These are phyloP conservation scores for Chimonanthus praecox DNA, from an alignment of 164 flowering plant genomes.

Conservation along the genomic window DNA sequence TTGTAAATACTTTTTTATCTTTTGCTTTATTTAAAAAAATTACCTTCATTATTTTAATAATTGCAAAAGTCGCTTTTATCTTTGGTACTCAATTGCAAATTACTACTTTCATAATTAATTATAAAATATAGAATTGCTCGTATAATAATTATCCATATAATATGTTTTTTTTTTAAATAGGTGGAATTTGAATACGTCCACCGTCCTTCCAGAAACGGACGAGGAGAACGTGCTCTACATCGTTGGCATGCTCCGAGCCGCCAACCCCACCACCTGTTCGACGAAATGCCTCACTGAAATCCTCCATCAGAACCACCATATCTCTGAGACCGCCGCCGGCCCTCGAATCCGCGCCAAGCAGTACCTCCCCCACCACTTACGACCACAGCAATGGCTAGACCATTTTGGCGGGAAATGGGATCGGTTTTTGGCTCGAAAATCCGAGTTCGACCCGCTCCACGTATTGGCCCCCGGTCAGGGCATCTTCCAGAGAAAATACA, in stretches of 20 bases:
- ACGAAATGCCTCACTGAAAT: conserved; percentile 14
- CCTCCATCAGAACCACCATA: conserved; percentile 15
- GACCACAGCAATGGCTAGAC: conserved; percentile 56
- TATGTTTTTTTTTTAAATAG: conserved; percentile 4
- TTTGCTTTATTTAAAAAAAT: too few species aligned
- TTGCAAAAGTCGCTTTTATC: too few species aligned
- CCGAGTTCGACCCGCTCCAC: conserved; percentile 66
- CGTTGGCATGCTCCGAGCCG: conserved; percentile 29
- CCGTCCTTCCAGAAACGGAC: conserved; percentile 21
- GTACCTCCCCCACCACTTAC: conserved; percentile 61
- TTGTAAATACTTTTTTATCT: too few species aligned
- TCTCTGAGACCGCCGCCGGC: conserved; percentile 13
- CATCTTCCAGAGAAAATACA: conserved; percentile 49
- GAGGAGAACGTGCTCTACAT: conserved; percentile 15
- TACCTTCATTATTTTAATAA: too few species aligned
- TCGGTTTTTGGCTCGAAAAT: conserved; percentile 50
- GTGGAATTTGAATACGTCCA: conserved; percentile 28
- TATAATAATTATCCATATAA: neutral
- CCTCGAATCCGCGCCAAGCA: conserved; percentile 53
- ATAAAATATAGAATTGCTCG: too few species aligned
- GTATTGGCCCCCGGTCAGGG: conserved; percentile 84
- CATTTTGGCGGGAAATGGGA: conserved; percentile 82
- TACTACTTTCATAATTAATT: too few species aligned
- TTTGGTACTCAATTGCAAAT: too few species aligned
- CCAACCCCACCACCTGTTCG: conserved; percentile 16